A percentile compares a stretch with the other conserved stretches of the same genome.
Evolutionary conservation across 768 basidiomycete genomes (phyloP).

Genomic region (Russula abietina): DNA sequence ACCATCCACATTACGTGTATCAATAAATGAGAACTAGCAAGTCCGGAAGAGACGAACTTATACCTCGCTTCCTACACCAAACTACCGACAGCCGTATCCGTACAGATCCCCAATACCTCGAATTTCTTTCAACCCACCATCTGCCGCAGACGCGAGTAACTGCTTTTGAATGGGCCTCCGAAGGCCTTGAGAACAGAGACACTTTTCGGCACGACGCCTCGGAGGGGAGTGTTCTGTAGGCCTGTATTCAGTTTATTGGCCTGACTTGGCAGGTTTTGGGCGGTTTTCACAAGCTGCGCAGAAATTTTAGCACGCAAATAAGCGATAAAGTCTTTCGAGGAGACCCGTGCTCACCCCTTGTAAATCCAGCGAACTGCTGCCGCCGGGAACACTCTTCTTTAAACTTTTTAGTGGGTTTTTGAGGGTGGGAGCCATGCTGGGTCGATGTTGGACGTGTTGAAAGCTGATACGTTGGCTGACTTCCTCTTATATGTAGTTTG

Average conservation of each 20-base stretch:
- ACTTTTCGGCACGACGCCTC: not conserved
- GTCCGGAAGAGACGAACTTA: not conserved
- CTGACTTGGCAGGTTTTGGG: not conserved
- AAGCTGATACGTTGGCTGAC: not conserved
- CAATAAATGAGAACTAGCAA: not conserved
- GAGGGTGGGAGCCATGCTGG: not conserved
- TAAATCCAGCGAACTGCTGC: not conserved
- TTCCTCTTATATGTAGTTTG: not conserved
- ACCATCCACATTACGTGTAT: not conserved
- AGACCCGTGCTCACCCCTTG: not conserved
- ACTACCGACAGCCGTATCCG: not conserved
- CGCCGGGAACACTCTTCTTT: not conserved
- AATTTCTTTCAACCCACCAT: not conserved
- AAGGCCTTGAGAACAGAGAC: not conserved
- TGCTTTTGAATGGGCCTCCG: not conserved
- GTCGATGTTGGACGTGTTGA: not conserved
- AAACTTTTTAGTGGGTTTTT: not conserved
- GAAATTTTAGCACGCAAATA: not conserved
- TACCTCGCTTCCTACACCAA: not conserved
- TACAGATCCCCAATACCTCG: not conserved
- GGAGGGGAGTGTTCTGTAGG: not conserved
- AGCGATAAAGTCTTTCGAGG: not conserved
- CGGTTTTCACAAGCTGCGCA: not conserved
- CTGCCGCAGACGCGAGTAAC: not conserved
- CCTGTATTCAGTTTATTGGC: not conserved